Conservation (phyloP, 2,329 filamentous ascomycete genomes). For the Pezicula rhizophila region DNA sequence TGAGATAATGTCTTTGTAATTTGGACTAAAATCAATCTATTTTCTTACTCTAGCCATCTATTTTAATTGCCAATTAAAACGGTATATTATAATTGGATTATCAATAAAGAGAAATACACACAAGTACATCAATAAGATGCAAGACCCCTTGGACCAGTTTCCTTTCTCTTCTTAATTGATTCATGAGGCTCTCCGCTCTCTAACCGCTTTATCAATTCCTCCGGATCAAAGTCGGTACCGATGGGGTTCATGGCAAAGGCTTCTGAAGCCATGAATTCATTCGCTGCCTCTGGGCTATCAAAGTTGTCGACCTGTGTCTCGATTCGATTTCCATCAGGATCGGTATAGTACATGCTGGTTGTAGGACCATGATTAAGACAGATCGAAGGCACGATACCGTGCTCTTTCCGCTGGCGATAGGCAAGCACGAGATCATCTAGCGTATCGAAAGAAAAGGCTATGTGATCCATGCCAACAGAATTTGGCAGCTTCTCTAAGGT, state of each 20-base stretch:
- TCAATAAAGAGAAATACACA: too few species aligned
- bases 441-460: conserved; percentile 34
- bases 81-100: too few species aligned
- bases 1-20: too few species aligned
- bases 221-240: conserved; percentile 38
- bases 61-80: too few species aligned
- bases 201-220: conserved; percentile 31
- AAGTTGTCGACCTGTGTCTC: conserved; percentile 42
- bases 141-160: background rate
- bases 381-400: conserved; percentile 35
- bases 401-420: conserved; percentile 31
- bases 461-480: conserved; percentile 31
- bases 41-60: too few species aligned
- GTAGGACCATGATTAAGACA: conserved; percentile 42
- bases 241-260: conserved; percentile 36
- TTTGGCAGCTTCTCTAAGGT: conserved; percentile 14
- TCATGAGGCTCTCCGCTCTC: conserved; percentile 19
- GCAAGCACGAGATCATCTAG: conserved; percentile 30
- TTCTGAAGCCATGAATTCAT: conserved; percentile 31
- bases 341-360: conserved; percentile 40
- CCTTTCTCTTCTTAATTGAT: conserved; percentile 8
- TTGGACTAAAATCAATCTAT: too few species aligned
- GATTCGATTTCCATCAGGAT: conserved; percentile 41
- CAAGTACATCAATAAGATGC: too few species aligned
- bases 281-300: conserved; percentile 30